Percentiles rank a stretch among this genome's conserved stretches.
Evolutionary conservation across 192 early-diverging fungal genomes (phyloP).

Genomic region (Coemansia sp.): DNA sequence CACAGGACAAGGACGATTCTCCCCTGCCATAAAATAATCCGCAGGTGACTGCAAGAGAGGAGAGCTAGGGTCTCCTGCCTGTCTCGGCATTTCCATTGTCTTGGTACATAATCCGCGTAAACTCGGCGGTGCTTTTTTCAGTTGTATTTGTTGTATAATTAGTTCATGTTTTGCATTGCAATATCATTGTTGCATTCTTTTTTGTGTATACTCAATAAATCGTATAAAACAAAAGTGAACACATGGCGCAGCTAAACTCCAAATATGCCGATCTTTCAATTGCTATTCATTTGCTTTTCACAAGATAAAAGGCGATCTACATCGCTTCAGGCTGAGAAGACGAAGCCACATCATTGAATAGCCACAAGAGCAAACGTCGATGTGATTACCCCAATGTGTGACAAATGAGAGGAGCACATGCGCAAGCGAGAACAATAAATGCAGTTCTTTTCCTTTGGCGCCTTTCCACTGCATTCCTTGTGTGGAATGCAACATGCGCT

Average conservation of each 20-base stretch:
- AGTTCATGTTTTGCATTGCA: background rate
- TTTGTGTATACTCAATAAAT: conserved; percentile 1
- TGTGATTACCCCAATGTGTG: background rate
- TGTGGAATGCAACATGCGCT: background rate
- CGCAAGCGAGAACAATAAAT: background rate
- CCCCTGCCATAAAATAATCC: conserved; percentile 4
- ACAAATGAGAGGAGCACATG: background rate
- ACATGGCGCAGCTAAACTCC: conserved; percentile 2
- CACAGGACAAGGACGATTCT: background rate
- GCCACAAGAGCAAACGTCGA: background rate
- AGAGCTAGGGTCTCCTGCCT: background rate
- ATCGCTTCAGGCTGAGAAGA: background rate
- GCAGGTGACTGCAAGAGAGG: background rate
- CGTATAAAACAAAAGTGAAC: background rate
- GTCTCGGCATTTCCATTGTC: background rate
- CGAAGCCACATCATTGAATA: background rate
- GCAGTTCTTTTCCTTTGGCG: background rate
- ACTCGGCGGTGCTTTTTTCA: background rate
- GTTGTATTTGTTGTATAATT: conserved; percentile 5
- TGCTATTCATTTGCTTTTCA: background rate
- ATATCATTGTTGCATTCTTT: background rate
- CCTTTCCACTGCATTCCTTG: background rate
- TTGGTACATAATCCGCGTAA: background rate
- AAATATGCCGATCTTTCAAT: background rate
- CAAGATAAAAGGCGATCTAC: background rate